Conservation (phyloP, 768 basidiomycete species). For the Phallus indusiatus region DNA sequence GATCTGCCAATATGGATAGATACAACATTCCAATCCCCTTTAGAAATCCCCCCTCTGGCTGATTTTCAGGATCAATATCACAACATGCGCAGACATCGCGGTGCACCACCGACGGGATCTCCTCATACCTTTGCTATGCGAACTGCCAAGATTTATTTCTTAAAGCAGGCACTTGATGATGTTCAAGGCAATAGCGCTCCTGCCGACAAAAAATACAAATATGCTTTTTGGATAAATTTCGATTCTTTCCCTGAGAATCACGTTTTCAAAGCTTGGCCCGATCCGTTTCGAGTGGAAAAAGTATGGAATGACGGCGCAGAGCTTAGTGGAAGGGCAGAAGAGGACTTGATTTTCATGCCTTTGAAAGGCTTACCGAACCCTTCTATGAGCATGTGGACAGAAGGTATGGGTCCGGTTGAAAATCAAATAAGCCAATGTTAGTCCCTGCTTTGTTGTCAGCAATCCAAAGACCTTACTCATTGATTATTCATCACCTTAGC, state of each 20-base stretch:
- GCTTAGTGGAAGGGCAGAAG: constrained; percentile 21
- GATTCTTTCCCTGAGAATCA: constrained; percentile 41
- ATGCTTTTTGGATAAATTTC: constrained; percentile 52
- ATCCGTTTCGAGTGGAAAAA: constrained; percentile 28
- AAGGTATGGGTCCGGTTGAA: constrained; percentile 41
- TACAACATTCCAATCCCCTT: constrained; percentile 36
- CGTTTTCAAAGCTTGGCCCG: constrained; percentile 40
- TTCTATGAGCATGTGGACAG: constrained; percentile 28
- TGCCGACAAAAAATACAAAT: constrained; percentile 32
- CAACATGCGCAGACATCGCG: constrained; percentile 30
- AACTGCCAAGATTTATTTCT: constrained; percentile 45
- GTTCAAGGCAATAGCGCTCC: constrained; percentile 10
- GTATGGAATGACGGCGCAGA: constrained; percentile 29
- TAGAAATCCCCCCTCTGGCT: constrained; percentile 37
- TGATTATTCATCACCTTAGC: constrained; percentile 22
- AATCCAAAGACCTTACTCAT: not conserved
- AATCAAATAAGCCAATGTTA: constrained; percentile 42
- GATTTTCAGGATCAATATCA: constrained; percentile 26
- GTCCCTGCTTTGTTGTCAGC: constrained; percentile 5
- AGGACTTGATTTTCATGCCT: constrained; percentile 44
- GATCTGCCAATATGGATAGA: constrained; percentile 31
- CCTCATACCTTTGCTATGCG: constrained; percentile 46
- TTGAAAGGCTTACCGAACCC: constrained; percentile 27
- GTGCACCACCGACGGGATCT: constrained; percentile 18
- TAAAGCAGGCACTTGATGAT: constrained; percentile 30